Evolutionary conservation across 1,139 yeast species (phyloP).

Genomic region (Blastobotrys aristatus): DNA sequence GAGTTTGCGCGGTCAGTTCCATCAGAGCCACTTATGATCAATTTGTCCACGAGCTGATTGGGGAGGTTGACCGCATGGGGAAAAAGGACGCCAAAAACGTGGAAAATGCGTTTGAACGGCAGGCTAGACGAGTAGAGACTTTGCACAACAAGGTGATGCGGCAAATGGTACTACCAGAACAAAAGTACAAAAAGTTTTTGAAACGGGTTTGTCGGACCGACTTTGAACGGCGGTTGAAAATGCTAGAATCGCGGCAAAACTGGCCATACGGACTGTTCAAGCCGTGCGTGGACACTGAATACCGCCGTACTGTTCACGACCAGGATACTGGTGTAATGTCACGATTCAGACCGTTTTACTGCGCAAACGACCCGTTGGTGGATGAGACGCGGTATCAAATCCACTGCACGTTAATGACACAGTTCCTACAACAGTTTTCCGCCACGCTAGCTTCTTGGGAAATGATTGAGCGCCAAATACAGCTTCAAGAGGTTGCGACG

Average conservation of each 20-base stretch:
- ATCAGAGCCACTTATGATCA: not conserved
- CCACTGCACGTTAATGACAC: constrained; percentile 1
- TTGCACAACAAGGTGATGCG: not conserved
- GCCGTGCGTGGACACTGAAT: not conserved
- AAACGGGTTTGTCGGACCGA: not conserved
- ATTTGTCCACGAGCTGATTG: constrained; percentile 6
- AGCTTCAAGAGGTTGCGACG: not conserved
- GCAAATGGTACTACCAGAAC: not conserved
- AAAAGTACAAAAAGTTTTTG: not conserved
- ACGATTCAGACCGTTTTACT: not conserved
- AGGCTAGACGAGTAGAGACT: not conserved
- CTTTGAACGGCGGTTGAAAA: not conserved
- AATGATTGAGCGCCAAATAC: constrained; percentile 4
- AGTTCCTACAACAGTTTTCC: not conserved
- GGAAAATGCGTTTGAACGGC: not conserved
- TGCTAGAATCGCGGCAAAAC: not conserved
- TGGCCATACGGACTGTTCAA: not conserved
- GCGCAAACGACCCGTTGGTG: not conserved
- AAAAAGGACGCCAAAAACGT: not conserved
- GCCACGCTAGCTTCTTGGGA: not conserved
- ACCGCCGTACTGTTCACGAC: not conserved
- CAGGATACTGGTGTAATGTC: not conserved
- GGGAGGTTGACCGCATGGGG: not conserved
- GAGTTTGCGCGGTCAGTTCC: not conserved
- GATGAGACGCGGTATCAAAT: not conserved